Evolutionary conservation across 129 eudicot species (phyloP).

Genomic region (Erigeron canadensis): DNA sequence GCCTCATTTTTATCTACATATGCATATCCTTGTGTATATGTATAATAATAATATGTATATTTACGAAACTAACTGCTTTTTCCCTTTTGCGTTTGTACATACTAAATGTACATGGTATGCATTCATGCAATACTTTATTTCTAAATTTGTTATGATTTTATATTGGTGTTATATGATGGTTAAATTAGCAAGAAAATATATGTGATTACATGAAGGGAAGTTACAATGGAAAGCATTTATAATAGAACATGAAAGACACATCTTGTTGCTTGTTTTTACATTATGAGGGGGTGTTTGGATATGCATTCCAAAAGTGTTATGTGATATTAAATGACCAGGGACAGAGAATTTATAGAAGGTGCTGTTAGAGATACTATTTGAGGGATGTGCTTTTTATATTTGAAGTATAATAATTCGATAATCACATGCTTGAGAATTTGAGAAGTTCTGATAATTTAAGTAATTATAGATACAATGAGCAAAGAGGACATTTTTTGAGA

Average conservation of each 20-base stretch:
- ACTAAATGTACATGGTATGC: neutral
- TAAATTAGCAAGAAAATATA: neutral
- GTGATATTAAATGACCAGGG: no score
- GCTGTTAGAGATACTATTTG: no score
- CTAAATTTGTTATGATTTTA: neutral
- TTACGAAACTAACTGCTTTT: neutral
- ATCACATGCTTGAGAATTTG: no score
- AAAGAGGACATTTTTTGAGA: neutral
- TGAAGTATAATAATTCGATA: no score
- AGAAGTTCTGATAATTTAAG: neutral
- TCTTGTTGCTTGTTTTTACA: conserved; percentile 1
- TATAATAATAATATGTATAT: neutral
- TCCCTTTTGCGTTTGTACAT: neutral
- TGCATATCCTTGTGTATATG: neutral
- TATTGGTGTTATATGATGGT: neutral
- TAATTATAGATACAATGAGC: neutral
- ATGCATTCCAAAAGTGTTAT: neutral
- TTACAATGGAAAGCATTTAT: neutral
- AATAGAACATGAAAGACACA: neutral
- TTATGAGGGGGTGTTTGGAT: neutral
- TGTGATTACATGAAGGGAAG: neutral
- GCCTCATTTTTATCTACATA: neutral
- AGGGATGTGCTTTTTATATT: no score
- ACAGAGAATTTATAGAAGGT: no score
- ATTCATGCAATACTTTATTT: neutral